These are phyloP conservation scores for Erysimum pusillum DNA, from an alignment of 441 rosid genomes.

Conservation along the genomic window DNA sequence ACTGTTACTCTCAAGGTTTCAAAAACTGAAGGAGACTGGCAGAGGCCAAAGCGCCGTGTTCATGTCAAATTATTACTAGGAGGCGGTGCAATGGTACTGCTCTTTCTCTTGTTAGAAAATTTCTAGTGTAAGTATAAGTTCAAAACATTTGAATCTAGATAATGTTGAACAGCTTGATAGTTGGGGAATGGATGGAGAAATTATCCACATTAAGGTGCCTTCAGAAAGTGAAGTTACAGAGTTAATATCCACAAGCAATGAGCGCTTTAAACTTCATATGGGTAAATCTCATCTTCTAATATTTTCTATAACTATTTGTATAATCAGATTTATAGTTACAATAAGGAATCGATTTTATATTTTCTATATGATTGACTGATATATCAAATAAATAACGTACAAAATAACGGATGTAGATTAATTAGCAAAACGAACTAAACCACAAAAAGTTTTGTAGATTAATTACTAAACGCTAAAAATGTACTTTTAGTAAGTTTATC, in stretches of 20 bases:
- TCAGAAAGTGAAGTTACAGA: constrained; percentile 57
- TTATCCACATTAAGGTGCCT: constrained; percentile 69
- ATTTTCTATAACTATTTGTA: constrained; percentile 6
- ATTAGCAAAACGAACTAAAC: no score
- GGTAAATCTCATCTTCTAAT: constrained; percentile 54
- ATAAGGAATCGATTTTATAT: no score
- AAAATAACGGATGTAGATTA: no score
- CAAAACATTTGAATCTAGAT: constrained; percentile 35
- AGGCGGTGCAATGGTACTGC: constrained; percentile 80
- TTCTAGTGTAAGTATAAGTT: neutral
- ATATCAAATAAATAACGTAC: no score
- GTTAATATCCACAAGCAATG: constrained; percentile 60
- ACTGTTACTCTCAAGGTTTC: constrained; percentile 71
- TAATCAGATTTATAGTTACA: neutral
- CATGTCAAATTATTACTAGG: constrained; percentile 81
- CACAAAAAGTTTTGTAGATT: no score
- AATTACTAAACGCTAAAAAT: no score
- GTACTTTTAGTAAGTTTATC: no score
- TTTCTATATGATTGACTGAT: no score
- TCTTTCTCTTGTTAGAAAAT: constrained; percentile 19
- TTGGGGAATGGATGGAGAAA: constrained; percentile 94
- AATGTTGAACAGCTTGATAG: constrained; percentile 66
- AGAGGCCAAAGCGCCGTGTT: constrained; percentile 83
- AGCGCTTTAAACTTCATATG: constrained; percentile 58
- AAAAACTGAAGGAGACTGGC: constrained; percentile 82